Percentiles rank a stretch among this genome's conserved stretches.
Conservation (phyloP, 495 filamentous ascomycete genomes). For the Margaritispora aquatica region DNA sequence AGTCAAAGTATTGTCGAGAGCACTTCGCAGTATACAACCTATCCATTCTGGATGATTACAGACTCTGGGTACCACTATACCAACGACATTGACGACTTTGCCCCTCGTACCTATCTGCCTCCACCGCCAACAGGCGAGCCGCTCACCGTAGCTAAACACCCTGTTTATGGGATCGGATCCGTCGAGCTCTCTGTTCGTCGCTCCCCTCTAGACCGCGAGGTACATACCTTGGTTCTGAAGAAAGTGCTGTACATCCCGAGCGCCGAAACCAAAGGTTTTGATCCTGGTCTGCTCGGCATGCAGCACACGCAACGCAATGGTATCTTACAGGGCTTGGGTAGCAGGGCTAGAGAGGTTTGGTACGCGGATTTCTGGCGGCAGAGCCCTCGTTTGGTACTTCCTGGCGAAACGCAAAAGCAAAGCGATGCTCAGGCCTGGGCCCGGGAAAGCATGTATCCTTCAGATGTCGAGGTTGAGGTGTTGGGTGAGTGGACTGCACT, state of each 20-base stretch:
- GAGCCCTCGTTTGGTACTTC: neutral
- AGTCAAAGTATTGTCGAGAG: neutral
- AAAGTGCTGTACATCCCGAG: constrained; percentile 1
- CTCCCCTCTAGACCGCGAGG: neutral
- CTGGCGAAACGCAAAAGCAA: neutral
- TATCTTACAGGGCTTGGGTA: neutral
- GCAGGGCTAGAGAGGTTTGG: neutral
- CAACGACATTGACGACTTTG: neutral
- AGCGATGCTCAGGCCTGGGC: neutral
- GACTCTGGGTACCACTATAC: neutral
- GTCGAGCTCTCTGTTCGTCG: neutral
- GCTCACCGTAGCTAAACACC: neutral
- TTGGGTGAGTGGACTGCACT: neutral
- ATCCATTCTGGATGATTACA: neutral
- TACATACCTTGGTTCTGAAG: neutral
- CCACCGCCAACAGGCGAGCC: neutral
- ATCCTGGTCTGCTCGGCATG: neutral
- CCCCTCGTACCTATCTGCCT: neutral
- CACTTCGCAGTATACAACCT: neutral
- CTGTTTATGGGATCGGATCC: neutral
- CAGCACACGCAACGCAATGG: neutral
- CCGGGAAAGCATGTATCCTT: neutral
- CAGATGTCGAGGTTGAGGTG: neutral
- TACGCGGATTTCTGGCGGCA: neutral
- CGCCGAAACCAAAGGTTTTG: neutral